phyloP scores from a whole-genome alignment of 352 stramenopile species.

The Elongisporangium senticosum region DNA sequence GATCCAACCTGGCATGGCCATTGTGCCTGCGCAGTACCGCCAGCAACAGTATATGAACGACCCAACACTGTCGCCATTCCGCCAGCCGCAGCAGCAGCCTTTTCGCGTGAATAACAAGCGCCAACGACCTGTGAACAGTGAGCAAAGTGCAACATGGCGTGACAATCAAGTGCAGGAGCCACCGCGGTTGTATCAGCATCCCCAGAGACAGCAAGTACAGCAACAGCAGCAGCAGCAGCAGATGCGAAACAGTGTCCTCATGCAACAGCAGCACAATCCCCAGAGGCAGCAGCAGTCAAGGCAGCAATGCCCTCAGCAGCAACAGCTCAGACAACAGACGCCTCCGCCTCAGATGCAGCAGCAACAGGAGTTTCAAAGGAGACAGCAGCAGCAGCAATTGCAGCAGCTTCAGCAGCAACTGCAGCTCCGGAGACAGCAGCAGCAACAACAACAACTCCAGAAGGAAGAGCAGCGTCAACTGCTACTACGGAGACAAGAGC shows the following conservation, averaged over 20 bases:
- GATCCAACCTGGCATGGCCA: not conserved
- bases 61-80: not conserved
- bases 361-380: not conserved
- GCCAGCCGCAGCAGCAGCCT: not conserved
- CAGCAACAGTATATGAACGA: not conserved
- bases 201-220: conserved; percentile 7
- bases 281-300: conserved; percentile 15
- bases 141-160: conserved; percentile 4
- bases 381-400: conserved; percentile 10
- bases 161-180: conserved; percentile 13
- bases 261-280: conserved; percentile 2
- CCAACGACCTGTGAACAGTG: not conserved
- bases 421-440: conserved; percentile 6
- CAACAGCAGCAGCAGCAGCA: conserved; percentile 1
- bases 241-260: not conserved
- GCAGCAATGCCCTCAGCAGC: conserved; percentile 11
- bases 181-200: not conserved
- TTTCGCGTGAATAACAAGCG: not conserved
- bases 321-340: conserved; percentile 3
- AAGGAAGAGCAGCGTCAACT: conserved; percentile 3
- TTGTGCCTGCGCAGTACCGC: not conserved
- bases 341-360: not conserved
- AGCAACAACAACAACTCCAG: conserved; percentile 9
- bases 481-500: conserved; percentile 5
- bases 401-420: conserved; percentile 1